Evolutionary conservation across 2,329 filamentous ascomycete species (phyloP).

Genomic region (Pseudogymnoascus sp.): DNA sequence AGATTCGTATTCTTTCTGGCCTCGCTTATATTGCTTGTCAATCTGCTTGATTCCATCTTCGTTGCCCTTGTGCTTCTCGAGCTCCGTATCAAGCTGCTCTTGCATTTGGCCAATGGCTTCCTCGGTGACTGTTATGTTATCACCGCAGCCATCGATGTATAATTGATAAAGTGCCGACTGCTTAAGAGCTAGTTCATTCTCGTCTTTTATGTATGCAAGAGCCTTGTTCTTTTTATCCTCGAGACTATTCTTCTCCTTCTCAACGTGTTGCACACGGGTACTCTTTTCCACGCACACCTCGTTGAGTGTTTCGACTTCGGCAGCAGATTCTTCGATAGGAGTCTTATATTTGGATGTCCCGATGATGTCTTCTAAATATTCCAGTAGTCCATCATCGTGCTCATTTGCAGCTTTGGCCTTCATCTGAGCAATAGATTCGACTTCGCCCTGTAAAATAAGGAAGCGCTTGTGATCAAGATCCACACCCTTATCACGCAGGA

Average conservation of each 20-base stretch:
- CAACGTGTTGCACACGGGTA: constrained; percentile 89
- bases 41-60: constrained; percentile 86
- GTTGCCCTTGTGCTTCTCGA: constrained; percentile 85
- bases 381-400: constrained; percentile 90
- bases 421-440: constrained; percentile 99
- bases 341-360: constrained; percentile 98
- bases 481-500: constrained; percentile 81
- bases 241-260: constrained; percentile 88
- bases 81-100: constrained; percentile 73
- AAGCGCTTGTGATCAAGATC: constrained; percentile 98
- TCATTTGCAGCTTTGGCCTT: constrained; percentile 93
- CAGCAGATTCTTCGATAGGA: constrained; percentile 88
- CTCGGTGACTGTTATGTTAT: constrained; percentile 81
- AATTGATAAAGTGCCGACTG: constrained; percentile 91
- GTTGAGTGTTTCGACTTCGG: constrained; percentile 86
- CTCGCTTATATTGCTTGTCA: constrained; percentile 75
- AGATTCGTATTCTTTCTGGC: constrained; percentile 74
- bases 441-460: constrained; percentile 92
- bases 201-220: constrained; percentile 78
- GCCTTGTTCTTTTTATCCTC: constrained; percentile 98
- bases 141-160: constrained; percentile 78
- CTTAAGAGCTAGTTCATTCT: constrained; percentile 86
- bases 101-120: constrained; percentile 92
- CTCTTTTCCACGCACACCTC: constrained; percentile 95
- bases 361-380: constrained; percentile 98